Percentiles rank a stretch among this genome's conserved stretches.
phyloP scores from a whole-genome alignment of 2,329 filamentous ascomycete genomes.

The Clarireedia sp. region DNA sequence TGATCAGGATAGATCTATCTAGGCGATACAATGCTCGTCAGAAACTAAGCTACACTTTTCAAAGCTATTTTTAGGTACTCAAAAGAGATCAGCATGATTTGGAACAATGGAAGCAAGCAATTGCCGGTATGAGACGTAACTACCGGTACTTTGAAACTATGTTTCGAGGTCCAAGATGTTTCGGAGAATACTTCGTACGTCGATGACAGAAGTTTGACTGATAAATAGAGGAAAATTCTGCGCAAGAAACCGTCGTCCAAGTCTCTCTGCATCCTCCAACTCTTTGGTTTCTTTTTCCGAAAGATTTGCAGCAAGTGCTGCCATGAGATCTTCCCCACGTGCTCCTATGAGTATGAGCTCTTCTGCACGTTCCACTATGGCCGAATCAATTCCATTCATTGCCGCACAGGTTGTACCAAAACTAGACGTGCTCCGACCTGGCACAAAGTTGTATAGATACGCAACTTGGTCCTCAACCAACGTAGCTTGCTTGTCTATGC shows the following conservation, averaged over 20 bases:
- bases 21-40: background rate
- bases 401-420: slow-evolving; percentile 82
- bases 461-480: slow-evolving; percentile 55
- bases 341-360: slow-evolving; percentile 60
- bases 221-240: slow-evolving; percentile 23
- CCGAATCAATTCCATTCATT: slow-evolving; percentile 70
- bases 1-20: background rate
- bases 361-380: slow-evolving; percentile 68
- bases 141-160: slow-evolving; percentile 11
- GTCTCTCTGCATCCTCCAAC: slow-evolving; percentile 57
- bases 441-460: slow-evolving; percentile 63
- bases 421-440: slow-evolving; percentile 67
- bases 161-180: slow-evolving; percentile 19
- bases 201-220: slow-evolving; percentile 13
- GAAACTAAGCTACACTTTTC: background rate
- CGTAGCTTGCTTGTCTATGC: slow-evolving; percentile 44
- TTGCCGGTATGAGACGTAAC: background rate
- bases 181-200: slow-evolving; percentile 24
- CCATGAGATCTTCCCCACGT: slow-evolving; percentile 66
- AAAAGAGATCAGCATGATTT: background rate
- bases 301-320: slow-evolving; percentile 58
- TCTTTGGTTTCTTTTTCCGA: slow-evolving; percentile 54
- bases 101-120: slow-evolving; percentile 1
- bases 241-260: slow-evolving; percentile 51
- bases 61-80: background rate